Percentiles rank a stretch among this genome's conserved stretches.
These are phyloP conservation scores for Hawksworthiomyces lignivorus DNA, from an alignment of 2,329 filamentous ascomycete genomes.

Conservation along the genomic window DNA sequence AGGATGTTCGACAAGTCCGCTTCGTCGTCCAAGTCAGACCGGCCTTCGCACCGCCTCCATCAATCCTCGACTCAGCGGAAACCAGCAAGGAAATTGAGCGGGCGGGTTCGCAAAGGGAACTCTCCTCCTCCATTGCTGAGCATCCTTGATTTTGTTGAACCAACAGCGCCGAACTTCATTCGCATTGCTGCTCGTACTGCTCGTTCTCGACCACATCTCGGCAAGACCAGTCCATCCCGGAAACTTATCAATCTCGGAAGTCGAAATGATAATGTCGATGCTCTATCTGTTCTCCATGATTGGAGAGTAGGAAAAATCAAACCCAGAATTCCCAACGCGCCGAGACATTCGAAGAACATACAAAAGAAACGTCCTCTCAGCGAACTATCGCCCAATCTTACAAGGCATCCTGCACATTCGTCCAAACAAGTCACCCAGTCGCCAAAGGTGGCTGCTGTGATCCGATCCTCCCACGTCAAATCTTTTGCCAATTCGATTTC, in stretches of 20 bases:
- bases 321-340: conserved; percentile 20
- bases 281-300: conserved; percentile 40
- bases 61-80: background rate
- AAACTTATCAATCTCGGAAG: conserved; percentile 56
- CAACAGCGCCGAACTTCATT: conserved; percentile 48
- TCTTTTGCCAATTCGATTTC: background rate
- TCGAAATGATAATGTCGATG: conserved; percentile 53
- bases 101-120: background rate
- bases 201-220: conserved; percentile 37
- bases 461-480: background rate
- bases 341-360: background rate
- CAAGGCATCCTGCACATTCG: background rate
- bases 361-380: background rate
- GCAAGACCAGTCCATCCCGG: conserved; percentile 44
- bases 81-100: background rate
- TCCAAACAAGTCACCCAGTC: background rate
- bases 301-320: conserved; percentile 50
- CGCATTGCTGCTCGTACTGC: conserved; percentile 54
- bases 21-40: conserved; percentile 49
- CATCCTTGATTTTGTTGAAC: conserved; percentile 52
- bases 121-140: conserved; percentile 40
- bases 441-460: background rate
- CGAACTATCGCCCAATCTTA: conserved; percentile 8
- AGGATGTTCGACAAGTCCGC: conserved; percentile 27
- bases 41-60: conserved; percentile 23